phyloP scores from a whole-genome alignment of 805 yeast genomes.

The Candida maris region DNA sequence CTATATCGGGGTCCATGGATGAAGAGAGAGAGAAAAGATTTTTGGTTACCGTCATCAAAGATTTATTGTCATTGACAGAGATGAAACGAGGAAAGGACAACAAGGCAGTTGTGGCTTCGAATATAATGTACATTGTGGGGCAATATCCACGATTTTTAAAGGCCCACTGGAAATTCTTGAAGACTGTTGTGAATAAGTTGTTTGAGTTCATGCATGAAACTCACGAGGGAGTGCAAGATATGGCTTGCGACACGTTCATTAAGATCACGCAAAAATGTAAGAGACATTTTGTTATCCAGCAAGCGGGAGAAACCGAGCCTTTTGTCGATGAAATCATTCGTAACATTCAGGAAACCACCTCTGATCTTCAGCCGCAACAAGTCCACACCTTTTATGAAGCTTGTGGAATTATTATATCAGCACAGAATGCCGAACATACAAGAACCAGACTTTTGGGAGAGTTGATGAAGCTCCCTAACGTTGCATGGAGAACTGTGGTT shows the following conservation, averaged over 20 bases:
- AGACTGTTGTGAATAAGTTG: conserved; percentile 90
- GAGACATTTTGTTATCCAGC: conserved; percentile 87
- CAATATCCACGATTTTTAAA: conserved; percentile 96
- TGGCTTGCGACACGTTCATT: conserved; percentile 99
- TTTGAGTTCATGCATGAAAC: conserved; percentile 99
- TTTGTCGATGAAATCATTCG: conserved; percentile 86
- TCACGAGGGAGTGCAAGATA: conserved; percentile 99
- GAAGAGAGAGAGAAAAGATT: conserved; percentile 96
- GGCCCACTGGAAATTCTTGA: conserved; percentile 97
- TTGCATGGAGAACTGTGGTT: conserved; percentile 91
- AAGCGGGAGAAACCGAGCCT: conserved; percentile 82
- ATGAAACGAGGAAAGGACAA: conserved; percentile 96
- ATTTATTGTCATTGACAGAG: conserved; percentile 85
- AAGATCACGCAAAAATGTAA: conserved; percentile 94
- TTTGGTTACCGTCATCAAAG: conserved; percentile 89
- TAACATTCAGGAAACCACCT: conserved; percentile 79
- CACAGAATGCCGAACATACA: conserved; percentile 67
- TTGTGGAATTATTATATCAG: conserved; percentile 88
- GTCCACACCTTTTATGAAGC: conserved; percentile 98
- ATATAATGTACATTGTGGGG: conserved; percentile 98
- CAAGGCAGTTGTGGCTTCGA: conserved; percentile 99
- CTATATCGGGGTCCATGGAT: conserved; percentile 97
- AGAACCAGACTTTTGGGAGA: conserved; percentile 72
- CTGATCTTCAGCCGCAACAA: conserved; percentile 94
- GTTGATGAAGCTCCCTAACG: conserved; percentile 86